Evolutionary conservation across 2,329 filamentous ascomycete species (phyloP).

Genomic region (Corinectria fuckeliana): DNA sequence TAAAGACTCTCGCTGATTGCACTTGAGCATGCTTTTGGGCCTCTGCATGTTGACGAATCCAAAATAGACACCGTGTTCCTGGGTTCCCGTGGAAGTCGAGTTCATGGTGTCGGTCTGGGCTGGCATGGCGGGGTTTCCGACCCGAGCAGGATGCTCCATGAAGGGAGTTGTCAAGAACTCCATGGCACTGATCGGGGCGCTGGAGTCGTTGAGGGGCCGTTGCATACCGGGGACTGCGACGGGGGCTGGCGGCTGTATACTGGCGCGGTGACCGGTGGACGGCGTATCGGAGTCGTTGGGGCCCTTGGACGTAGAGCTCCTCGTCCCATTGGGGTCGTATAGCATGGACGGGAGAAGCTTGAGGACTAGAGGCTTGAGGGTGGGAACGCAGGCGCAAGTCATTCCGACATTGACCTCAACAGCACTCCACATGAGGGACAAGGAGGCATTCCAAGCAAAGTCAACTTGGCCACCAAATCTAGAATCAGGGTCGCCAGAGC

Average conservation of each 20-base stretch:
- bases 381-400: slow-evolving; percentile 90
- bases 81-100: slow-evolving; percentile 40
- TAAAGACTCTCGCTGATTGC: slow-evolving; percentile 68
- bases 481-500: slow-evolving; percentile 46
- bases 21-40: slow-evolving; percentile 74
- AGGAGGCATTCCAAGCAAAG: slow-evolving; percentile 76
- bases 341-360: slow-evolving; percentile 64
- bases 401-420: slow-evolving; percentile 92
- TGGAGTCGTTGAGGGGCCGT: slow-evolving; percentile 31
- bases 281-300: slow-evolving; percentile 41
- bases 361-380: slow-evolving; percentile 83
- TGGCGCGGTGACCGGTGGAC: slow-evolving; percentile 32
- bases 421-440: slow-evolving; percentile 92
- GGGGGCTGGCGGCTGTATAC: slow-evolving; percentile 35
- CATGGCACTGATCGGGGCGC: slow-evolving; percentile 45
- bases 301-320: slow-evolving; percentile 37
- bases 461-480: slow-evolving; percentile 60
- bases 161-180: slow-evolving; percentile 57
- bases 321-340: slow-evolving; percentile 56
- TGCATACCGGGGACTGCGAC: slow-evolving; percentile 28
- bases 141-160: slow-evolving; percentile 26
- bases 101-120: slow-evolving; percentile 42
- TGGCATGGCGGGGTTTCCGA: slow-evolving; percentile 15
- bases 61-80: slow-evolving; percentile 66
- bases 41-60: slow-evolving; percentile 76